These are phyloP conservation scores for Xerocomellus intermedius DNA, from an alignment of 768 basidiomycete genomes.

Conservation along the genomic window DNA sequence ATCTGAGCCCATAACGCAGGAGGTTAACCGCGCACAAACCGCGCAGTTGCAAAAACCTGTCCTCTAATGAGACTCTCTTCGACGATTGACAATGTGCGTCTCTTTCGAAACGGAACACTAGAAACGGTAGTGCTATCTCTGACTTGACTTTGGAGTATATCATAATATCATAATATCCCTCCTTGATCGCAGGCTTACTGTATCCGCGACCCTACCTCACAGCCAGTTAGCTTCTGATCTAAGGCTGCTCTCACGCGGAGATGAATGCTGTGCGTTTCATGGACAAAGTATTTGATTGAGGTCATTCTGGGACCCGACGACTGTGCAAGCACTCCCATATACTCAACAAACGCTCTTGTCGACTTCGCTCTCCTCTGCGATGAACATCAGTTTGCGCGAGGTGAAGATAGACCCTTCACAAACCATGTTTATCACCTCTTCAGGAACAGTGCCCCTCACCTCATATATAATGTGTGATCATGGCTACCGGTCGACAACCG, in stretches of 20 bases:
- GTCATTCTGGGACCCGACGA: not conserved
- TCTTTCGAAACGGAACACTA: not conserved
- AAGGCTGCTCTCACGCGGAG: not conserved
- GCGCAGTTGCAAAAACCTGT: too few relatives aligned
- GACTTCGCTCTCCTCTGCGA: not conserved
- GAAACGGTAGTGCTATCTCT: not conserved
- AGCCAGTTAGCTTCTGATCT: not conserved
- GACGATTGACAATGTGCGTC: not conserved
- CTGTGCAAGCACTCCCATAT: not conserved
- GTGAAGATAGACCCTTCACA: slow-evolving; percentile 10
- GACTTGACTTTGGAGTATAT: not conserved
- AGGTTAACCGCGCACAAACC: too few relatives aligned
- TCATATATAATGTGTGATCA: not conserved
- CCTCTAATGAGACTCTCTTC: too few relatives aligned
- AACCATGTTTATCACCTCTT: slow-evolving; percentile 14
- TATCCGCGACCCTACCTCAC: not conserved
- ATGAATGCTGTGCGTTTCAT: not conserved
- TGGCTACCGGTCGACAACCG: not conserved
- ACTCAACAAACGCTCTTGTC: not conserved
- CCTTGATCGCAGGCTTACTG: not conserved
- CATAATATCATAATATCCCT: too few relatives aligned
- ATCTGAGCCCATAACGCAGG: too few relatives aligned
- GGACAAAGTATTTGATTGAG: not conserved
- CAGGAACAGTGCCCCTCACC: slow-evolving; percentile 16
- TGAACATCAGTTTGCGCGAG: slow-evolving; percentile 22